Base-by-base conservation (phyloP, 345 rosid genomes). In the Aquilaria yunnanensis region DNA sequence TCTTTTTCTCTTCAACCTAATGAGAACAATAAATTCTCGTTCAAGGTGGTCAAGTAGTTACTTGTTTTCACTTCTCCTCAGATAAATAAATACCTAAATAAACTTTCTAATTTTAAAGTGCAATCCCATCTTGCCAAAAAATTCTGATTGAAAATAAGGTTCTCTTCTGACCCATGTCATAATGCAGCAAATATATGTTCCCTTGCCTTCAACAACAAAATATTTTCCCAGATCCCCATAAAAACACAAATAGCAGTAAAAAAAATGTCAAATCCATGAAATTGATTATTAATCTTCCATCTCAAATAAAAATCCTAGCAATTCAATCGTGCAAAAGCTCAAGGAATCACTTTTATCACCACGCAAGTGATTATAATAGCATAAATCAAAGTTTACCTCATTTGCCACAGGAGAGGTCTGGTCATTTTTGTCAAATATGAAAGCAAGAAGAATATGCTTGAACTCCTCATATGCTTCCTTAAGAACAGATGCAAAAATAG, bases 381-480 rank as follows among this genome's bases (percentile, higher is more conserved):
- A 14, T 10, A 54, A 55, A 59, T 34, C 14, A 47, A 55, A 61
- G 47, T 70, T 53, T 58, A 93, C 98, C 98, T 88, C 95, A 80
- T 81, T 82, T 10, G 90, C 86, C 71, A 90, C 97, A 0, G 97
- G 98, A 78, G 98, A 90, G 66, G 70, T 81, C 67, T 68, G 78
- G 66, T 93, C 97, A 72, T 86, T 75, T 77, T 85, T 70, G 75
- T 86, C 90, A 70, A 86, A 93, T 71, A 93, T 85, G 59, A 90
- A 82, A 49, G 96, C 90, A 76, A 93, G 94, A 74, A 93, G 90
- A 48, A 93, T 75, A 74, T 90, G 98, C 83, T 93, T 93, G 81
- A 93, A 90, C 74, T 93, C 98, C 89, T 83, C 92, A 47, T 93
- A 93, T 41, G 98, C 95, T 88, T 93, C 98, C 98, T 90, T 84